Percentiles rank a stretch among this genome's conserved stretches.
These are phyloP conservation scores for Adansonia grandidieri DNA, from an alignment of 441 rosid genomes.

Conservation along the genomic window DNA sequence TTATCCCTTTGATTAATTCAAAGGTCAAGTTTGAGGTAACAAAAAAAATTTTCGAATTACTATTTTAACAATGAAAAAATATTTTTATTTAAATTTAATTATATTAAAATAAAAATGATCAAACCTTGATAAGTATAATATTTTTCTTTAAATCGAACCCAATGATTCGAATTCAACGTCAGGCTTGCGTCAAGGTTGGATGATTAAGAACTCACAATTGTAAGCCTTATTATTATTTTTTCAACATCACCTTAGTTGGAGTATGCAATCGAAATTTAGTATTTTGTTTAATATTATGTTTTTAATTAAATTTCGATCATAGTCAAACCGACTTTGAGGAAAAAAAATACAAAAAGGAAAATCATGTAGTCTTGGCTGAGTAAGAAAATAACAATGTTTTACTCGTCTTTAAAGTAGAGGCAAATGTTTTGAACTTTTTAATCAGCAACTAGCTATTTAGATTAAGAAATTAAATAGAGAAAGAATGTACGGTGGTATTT, in stretches of 20 bases:
- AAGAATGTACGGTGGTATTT: too few species aligned
- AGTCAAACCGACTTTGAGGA: background rate
- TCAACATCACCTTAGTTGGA: background rate
- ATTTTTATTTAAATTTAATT: too few species aligned
- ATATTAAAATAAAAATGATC: too few species aligned
- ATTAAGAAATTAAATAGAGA: too few species aligned
- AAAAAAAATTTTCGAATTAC: too few species aligned
- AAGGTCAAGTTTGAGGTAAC: too few species aligned
- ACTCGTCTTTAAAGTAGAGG: background rate
- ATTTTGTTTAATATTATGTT: background rate
- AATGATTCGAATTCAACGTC: background rate
- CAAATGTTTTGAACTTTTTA: background rate
- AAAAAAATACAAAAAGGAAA: background rate
- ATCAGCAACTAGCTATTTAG: background rate
- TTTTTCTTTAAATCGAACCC: background rate
- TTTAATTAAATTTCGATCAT: background rate
- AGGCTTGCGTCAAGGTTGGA: background rate
- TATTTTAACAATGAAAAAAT: too few species aligned
- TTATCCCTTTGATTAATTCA: background rate
- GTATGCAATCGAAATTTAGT: background rate
- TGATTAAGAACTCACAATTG: background rate
- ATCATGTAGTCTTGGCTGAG: conserved; percentile 6
- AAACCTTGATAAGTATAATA: too few species aligned
- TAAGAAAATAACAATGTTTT: background rate
- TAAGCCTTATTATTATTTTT: too few species aligned